These are phyloP conservation scores for Pseudogymnoascus sp. DNA, from an alignment of 2,329 filamentous ascomycete species.

Conservation along the genomic window DNA sequence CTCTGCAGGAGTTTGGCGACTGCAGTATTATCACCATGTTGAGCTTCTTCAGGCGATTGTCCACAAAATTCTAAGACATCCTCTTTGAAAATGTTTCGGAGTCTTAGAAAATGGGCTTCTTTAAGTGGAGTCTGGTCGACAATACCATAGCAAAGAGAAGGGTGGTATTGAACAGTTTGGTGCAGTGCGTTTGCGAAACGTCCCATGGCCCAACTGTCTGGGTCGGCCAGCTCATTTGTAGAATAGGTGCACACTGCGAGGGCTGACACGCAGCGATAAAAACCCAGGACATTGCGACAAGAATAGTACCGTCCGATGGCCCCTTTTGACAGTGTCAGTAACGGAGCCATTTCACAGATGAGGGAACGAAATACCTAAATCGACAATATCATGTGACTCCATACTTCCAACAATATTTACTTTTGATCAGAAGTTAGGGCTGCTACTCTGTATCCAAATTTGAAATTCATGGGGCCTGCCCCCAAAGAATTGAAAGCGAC, in stretches of 20 bases:
- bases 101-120: conserved; percentile 17
- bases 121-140: conserved; percentile 8
- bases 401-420: not conserved
- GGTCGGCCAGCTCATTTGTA: not conserved
- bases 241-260: not conserved
- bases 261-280: not conserved
- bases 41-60: not conserved
- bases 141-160: conserved; percentile 18
- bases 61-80: conserved; percentile 17
- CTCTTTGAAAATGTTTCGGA: conserved; percentile 15
- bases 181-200: conserved; percentile 8
- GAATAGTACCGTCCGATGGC: not conserved
- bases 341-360: not conserved
- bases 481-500: not conserved
- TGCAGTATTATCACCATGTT: conserved; percentile 12
- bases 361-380: not conserved
- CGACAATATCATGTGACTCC: not conserved
- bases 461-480: not conserved
- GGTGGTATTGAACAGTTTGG: conserved; percentile 16
- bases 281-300: not conserved
- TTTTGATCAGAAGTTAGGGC: not conserved
- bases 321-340: not conserved
- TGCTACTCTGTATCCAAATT: not conserved
- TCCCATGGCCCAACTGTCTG: not conserved
- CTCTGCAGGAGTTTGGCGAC: not conserved